A percentile compares a stretch with the other conserved stretches of the same genome.
phyloP scores from a whole-genome alignment of 768 basidiomycete species.

The Artomyces pyxidatus region DNA sequence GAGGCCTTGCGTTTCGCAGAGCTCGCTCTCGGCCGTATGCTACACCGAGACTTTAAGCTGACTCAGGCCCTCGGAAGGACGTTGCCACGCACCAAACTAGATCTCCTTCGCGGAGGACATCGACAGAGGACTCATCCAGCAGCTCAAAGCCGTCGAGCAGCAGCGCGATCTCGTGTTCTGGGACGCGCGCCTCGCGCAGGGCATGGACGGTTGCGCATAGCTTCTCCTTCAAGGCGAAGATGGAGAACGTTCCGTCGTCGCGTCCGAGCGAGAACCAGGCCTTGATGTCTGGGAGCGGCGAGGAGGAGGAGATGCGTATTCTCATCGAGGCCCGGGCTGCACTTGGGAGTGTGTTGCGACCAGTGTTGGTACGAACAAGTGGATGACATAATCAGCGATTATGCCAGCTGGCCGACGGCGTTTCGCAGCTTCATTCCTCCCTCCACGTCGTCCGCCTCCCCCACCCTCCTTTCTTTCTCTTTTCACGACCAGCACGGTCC shows the following conservation, averaged over 20 bases:
- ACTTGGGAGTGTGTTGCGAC: neutral
- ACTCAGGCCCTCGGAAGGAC: neutral
- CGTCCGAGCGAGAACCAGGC: slow-evolving; percentile 10
- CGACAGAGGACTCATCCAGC: slow-evolving; percentile 5
- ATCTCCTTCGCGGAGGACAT: slow-evolving; percentile 14
- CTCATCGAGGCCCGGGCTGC: slow-evolving; percentile 10
- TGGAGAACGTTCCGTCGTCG: neutral
- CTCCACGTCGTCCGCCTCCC: neutral
- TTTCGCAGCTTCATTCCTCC: neutral
- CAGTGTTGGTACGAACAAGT: neutral
- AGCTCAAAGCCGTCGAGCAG: slow-evolving; percentile 16
- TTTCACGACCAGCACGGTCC: neutral
- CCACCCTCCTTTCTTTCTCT: neutral
- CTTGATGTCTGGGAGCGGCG: slow-evolving; percentile 9
- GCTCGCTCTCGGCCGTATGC: neutral
- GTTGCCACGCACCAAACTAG: slow-evolving; percentile 7
- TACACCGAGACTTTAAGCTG: neutral
- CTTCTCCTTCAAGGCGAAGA: slow-evolving; percentile 4
- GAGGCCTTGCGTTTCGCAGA: slow-evolving; percentile 7
- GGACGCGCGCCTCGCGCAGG: slow-evolving; percentile 8
- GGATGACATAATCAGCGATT: slow-evolving; percentile 9
- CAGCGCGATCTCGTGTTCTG: slow-evolving; percentile 3
- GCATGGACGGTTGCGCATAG: slow-evolving; percentile 8
- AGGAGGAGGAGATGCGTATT: slow-evolving; percentile 10
- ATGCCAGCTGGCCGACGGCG: neutral